Conservation (phyloP, 441 rosid species). For the Omphalea diandra region DNA sequence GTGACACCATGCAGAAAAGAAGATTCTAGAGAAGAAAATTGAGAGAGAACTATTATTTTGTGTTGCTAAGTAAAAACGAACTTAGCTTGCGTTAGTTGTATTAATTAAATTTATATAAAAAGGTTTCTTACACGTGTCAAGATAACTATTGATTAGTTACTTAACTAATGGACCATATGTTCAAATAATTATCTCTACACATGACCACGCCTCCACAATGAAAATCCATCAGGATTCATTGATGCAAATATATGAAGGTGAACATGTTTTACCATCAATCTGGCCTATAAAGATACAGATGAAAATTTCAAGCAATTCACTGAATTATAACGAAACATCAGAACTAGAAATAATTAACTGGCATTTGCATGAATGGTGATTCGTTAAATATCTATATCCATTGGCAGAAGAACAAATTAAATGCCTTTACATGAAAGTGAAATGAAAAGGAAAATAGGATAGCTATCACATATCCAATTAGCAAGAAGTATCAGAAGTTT, state of each 20-base stretch:
- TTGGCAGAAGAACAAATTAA: not conserved
- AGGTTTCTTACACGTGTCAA: no score
- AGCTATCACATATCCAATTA: conserved; percentile 92
- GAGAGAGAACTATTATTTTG: no score
- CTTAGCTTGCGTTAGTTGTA: no score
- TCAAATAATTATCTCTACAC: no score
- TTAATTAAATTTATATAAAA: no score
- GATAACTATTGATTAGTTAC: no score
- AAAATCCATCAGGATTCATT: conserved; percentile 95
- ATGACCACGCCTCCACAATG: conserved; percentile 63
- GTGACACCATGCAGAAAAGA: no score
- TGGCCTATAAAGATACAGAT: conserved; percentile 48
- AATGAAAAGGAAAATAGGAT: conserved; percentile 38
- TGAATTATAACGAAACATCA: conserved; percentile 3
- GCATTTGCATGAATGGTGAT: not conserved
- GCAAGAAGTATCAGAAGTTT: conserved; percentile 79
- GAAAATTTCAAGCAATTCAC: conserved; percentile 16
- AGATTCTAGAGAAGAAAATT: no score
- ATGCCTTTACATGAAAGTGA: conserved; percentile 9
- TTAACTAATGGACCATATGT: no score
- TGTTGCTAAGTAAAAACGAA: no score
- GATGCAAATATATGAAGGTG: conserved; percentile 96
- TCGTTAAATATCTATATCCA: not conserved
- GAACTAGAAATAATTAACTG: not conserved
- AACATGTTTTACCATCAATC: conserved; percentile 68